Evolutionary conservation across 352 stramenopile species (phyloP).

Genomic region (Aphanomyces stellatus): DNA sequence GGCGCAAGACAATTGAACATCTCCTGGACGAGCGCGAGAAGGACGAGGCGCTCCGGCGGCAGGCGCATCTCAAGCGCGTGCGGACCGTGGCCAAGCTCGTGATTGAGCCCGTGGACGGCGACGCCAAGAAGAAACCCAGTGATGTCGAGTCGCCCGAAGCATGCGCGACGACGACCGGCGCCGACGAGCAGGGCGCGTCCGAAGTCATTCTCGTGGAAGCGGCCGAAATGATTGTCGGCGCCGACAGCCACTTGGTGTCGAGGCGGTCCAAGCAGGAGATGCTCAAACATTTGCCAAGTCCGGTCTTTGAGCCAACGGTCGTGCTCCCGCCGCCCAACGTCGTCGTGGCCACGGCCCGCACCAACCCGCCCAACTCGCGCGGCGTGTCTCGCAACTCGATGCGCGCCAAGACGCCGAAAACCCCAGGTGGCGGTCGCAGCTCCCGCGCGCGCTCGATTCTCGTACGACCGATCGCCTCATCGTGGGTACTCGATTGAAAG

Average conservation of each 20-base stretch:
- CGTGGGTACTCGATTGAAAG: background rate
- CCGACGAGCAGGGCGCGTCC: background rate
- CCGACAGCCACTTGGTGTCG: constrained; percentile 11
- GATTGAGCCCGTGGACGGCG: background rate
- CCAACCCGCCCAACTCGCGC: background rate
- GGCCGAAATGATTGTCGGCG: constrained; percentile 13
- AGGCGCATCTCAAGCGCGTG: background rate
- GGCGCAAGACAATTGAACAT: constrained; percentile 1
- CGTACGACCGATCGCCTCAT: too few species aligned
- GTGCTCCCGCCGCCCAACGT: background rate
- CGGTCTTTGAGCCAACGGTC: constrained; percentile 7
- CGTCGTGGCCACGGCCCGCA: background rate
- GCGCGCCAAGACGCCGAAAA: background rate
- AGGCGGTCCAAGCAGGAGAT: constrained; percentile 11
- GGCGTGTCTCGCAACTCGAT: background rate
- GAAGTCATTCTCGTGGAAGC: constrained; percentile 14
- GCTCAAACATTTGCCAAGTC: background rate
- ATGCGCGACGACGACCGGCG: background rate
- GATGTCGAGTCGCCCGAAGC: background rate
- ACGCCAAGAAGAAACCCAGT: background rate
- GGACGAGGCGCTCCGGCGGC: background rate
- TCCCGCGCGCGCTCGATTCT: background rate
- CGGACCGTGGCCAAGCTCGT: background rate
- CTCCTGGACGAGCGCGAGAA: constrained; percentile 4
- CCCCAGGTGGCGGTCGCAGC: background rate